These are phyloP conservation scores for Ambrosia artemisiifolia DNA, from an alignment of 129 eudicot species.

Conservation along the genomic window DNA sequence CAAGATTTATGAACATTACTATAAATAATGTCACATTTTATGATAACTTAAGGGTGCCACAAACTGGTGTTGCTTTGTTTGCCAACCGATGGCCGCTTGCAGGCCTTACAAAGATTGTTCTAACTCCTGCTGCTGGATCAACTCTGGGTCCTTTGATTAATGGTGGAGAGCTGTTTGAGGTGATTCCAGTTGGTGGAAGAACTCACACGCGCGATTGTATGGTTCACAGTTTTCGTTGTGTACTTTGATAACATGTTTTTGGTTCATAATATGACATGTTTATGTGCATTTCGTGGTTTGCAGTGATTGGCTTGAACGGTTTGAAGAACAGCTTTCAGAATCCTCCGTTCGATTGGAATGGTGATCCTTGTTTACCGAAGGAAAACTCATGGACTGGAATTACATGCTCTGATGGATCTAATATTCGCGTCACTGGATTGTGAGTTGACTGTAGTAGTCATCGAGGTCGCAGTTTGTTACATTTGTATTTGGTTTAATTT, in stretches of 20 bases:
- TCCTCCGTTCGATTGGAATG: conserved; percentile 91
- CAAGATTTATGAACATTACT: conserved; percentile 38
- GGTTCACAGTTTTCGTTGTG: not conserved
- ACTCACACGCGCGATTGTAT: conserved; percentile 69
- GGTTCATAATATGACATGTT: not conserved
- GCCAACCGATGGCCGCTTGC: conserved; percentile 63
- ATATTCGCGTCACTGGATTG: conserved; percentile 62
- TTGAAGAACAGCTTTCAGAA: conserved; percentile 59
- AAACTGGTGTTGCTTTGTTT: conserved; percentile 54
- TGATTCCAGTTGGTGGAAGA: conserved; percentile 52
- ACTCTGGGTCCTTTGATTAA: conserved; percentile 45
- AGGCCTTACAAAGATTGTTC: conserved; percentile 50
- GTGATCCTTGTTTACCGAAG: conserved; percentile 93
- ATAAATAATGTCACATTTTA: conserved; percentile 45
- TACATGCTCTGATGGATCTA: conserved; percentile 64
- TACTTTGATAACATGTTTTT: not conserved
- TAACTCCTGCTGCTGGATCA: conserved; percentile 56
- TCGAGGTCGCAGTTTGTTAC: not conserved
- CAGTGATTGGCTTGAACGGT: conserved; percentile 60
- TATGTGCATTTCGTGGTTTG: conserved; percentile 5
- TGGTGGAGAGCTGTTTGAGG: conserved; percentile 57
- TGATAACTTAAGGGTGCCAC: conserved; percentile 42
- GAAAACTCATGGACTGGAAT: conserved; percentile 84
- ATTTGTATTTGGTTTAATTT: not conserved
- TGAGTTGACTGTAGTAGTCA: conserved; percentile 39